phyloP scores from a whole-genome alignment of 495 filamentous ascomycete species.

The Pyrenula aspistea region DNA sequence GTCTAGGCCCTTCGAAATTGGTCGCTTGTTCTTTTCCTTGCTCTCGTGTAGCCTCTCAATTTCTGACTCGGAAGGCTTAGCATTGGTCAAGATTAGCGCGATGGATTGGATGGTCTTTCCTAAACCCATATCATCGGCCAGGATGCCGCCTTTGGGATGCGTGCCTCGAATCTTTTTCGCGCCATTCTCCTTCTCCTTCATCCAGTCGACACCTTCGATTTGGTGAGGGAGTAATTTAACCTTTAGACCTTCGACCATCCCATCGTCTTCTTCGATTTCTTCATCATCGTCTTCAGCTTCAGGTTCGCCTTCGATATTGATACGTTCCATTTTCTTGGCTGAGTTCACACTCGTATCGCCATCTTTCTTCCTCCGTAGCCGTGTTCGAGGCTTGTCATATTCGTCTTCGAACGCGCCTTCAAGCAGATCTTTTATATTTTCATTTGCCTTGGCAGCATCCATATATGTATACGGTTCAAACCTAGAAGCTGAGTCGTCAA shows the following conservation, averaged over 20 bases:
- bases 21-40: slow-evolving; percentile 34
- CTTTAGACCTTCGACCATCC: slow-evolving; percentile 67
- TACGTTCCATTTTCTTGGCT: slow-evolving; percentile 43
- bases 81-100: slow-evolving; percentile 70
- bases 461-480: slow-evolving; percentile 56
- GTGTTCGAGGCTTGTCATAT: slow-evolving; percentile 45
- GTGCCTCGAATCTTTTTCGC: slow-evolving; percentile 60
- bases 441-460: slow-evolving; percentile 62
- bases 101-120: slow-evolving; percentile 81
- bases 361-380: slow-evolving; percentile 40
- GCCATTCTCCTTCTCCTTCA: slow-evolving; percentile 79
- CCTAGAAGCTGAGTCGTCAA: slow-evolving; percentile 8
- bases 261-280: slow-evolving; percentile 60
- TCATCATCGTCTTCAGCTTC: slow-evolving; percentile 38
- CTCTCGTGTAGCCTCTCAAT: slow-evolving; percentile 19
- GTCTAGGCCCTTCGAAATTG: slow-evolving; percentile 49
- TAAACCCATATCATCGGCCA: slow-evolving; percentile 80
- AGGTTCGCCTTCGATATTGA: slow-evolving; percentile 35
- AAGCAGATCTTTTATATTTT: slow-evolving; percentile 76
- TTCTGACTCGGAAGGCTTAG: slow-evolving; percentile 46
- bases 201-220: slow-evolving; percentile 84
- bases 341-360: slow-evolving; percentile 38
- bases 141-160: slow-evolving; percentile 73
- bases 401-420: slow-evolving; percentile 83
- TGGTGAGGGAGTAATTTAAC: slow-evolving; percentile 87